Conservation (phyloP, 805 yeast genomes). For the Cyberlindnera nakhonratchasimensis region DNA sequence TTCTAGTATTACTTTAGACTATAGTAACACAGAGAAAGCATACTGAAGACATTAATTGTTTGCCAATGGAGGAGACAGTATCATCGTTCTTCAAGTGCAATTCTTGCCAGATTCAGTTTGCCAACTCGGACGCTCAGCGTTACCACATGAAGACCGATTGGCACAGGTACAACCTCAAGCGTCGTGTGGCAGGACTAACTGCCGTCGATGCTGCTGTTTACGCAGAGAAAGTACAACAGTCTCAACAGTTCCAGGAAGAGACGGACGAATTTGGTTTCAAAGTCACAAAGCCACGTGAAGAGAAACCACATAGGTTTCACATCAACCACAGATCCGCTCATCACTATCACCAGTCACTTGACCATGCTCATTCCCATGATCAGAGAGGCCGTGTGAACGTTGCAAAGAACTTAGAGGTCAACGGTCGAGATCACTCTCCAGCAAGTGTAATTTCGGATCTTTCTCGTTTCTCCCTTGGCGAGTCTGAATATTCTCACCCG, state of each 20-base stretch:
- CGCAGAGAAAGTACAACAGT: conserved; percentile 37
- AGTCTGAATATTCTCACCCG: conserved; percentile 34
- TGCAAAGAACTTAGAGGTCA: neutral
- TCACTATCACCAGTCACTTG: conserved; percentile 4
- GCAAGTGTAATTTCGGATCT: conserved; percentile 49
- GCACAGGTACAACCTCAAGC: conserved; percentile 94
- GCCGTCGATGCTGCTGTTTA: conserved; percentile 59
- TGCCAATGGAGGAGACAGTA: conserved; percentile 13
- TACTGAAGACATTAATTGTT: too few relatives aligned
- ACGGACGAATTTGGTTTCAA: conserved; percentile 40
- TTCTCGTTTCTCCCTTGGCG: conserved; percentile 56
- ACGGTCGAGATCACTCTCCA: conserved; percentile 43
- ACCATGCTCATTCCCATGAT: conserved; percentile 4
- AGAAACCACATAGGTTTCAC: conserved; percentile 14
- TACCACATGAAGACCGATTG: conserved; percentile 96
- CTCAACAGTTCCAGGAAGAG: conserved; percentile 31
- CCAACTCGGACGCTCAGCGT: conserved; percentile 80
- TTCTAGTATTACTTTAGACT: too few relatives aligned
- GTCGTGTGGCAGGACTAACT: conserved; percentile 83
- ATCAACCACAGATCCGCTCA: conserved; percentile 11
- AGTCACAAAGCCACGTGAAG: conserved; percentile 27
- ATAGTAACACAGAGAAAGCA: neutral
- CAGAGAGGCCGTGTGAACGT: conserved; percentile 29
- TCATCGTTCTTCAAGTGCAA: conserved; percentile 65
- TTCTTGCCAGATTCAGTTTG: conserved; percentile 80